Base-by-base conservation (phyloP, 2,329 filamentous ascomycete species). In the Mycogone perniciosa region DNA sequence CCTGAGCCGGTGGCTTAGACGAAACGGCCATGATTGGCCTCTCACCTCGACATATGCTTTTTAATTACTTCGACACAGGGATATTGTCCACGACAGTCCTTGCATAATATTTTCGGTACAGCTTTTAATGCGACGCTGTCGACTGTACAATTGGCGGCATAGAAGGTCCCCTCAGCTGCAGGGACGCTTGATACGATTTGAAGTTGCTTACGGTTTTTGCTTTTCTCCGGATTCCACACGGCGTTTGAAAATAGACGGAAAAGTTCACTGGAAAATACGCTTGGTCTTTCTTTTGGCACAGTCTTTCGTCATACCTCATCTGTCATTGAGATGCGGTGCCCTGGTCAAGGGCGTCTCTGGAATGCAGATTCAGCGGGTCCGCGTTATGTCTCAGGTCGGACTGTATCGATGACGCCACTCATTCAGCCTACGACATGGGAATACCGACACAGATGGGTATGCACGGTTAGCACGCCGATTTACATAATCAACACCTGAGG, bases 51-150 rank as follows among this genome's bases (percentile, higher is more conserved):
- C 20, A 20, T 20, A 20, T 20, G 20, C 20, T 20, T 20, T 20
- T 20, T 20, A 20, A 20, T 20, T 3, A 20, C 20, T 20, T 20
- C 20, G 3, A 3, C 20, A 20, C 20, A 20, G 20, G 20, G 20
- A 20, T 20, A 20, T 20, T 43, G 54, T 51, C 54, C 49, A 52
- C 52, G 51, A 54, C 44, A 44, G 44, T 57, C 57, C 50, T 34
- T 58, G 53, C 59, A 60, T 66, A 60, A 63, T 64, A 60, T 53
- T 55, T 60, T 62, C 56, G 20, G 27, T 29, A 66, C 55, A 57
- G 57, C 56, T 63, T 63, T 66, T 69, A 64, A 67, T 67, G 35
- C 43, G 43, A 20, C 43, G 13, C 58, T 63, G 56, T 61, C 61
- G 53, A 61, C 62, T 59, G 61, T 65, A 69, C 60, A 61, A 56